These are phyloP conservation scores for Cruciata laevipes DNA, from an alignment of 257 asterid genomes.

Conservation along the genomic window DNA sequence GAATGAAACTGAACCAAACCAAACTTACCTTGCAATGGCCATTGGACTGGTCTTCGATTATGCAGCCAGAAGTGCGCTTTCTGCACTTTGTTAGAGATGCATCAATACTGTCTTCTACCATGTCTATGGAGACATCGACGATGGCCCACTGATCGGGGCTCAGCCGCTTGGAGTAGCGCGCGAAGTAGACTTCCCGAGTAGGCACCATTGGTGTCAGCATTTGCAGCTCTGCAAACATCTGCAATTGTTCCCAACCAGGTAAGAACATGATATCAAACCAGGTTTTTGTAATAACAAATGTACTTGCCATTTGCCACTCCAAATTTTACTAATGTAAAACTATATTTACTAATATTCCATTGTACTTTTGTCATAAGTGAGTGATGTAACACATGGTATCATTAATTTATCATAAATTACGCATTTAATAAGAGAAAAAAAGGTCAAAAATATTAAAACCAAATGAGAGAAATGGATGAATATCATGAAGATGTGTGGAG, in stretches of 20 bases:
- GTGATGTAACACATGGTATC: no score
- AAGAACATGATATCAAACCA: background rate
- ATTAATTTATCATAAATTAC: no score
- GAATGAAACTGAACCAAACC: background rate
- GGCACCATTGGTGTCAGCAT: slow-evolving; percentile 84
- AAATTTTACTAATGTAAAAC: no score
- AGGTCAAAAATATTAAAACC: no score
- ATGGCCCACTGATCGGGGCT: slow-evolving; percentile 68
- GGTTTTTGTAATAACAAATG: background rate
- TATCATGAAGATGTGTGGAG: background rate
- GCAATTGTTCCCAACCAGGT: slow-evolving; percentile 9
- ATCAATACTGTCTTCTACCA: slow-evolving; percentile 47
- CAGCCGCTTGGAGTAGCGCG: slow-evolving; percentile 57
- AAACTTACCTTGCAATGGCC: slow-evolving; percentile 76
- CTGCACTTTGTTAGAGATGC: slow-evolving; percentile 54
- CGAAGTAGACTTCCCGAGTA: slow-evolving; percentile 64
- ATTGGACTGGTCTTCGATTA: slow-evolving; percentile 62
- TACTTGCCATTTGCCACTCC: no score
- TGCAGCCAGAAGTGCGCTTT: slow-evolving; percentile 88
- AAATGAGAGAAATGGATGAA: background rate
- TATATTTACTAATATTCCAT: no score
- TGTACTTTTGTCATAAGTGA: no score
- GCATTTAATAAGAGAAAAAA: no score
- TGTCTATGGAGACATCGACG: slow-evolving; percentile 68
- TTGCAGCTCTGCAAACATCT: slow-evolving; percentile 90